Evolutionary conservation across 176 grass and related monocot species (phyloP), one percentile per base, ranked within the genome.

Genomic region (Musa acuminata): DNA sequence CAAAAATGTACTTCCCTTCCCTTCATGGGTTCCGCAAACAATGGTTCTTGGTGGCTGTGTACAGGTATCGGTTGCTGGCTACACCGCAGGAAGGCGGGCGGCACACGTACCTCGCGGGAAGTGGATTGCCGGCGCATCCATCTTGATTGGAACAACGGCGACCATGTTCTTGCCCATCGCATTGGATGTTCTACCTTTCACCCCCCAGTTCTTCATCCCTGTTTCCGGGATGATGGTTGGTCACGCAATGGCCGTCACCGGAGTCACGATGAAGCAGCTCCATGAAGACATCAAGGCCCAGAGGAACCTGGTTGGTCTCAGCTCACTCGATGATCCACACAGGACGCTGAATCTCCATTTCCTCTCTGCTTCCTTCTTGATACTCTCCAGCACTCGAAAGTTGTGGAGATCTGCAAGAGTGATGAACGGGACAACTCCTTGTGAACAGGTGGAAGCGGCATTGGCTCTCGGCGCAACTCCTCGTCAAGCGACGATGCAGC

Each of bases 221-320:
- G 52, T 54, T 19, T 51, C 71, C 20, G 71, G 71, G 26, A 73
- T 73, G 71, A 73, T 73, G 71, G 71, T 73, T 22, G 71, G 71
- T 1, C 71, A 73, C 14, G 71, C 71, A 12, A 73, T 73, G 71
- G 71, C 71, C 11, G 71, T 73, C 71, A 73, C 71, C 9, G 71
- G 71, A 1, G 71, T 73, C 2, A 26, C 71, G 10, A 73, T 73
- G 71, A 73, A 73, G 71, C 22, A 73, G 52, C 20, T 73, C 51
- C 51, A 73, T 55, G 52, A 73, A 26, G 71, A 73, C 50, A 73
- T 73, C 71, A 73, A 48, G n/a, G 23, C 27, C 23, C 21, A 73
- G 50, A 73, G 16, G 52, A 55, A 73, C 52, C 51, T 73, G 51
- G 67, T 70, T 50, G 25, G 67, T 8, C 67, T 70, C 67, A 12